Evolutionary conservation across 2,329 filamentous ascomycete species (phyloP).

Genomic region (Colletotrichum sp.): DNA sequence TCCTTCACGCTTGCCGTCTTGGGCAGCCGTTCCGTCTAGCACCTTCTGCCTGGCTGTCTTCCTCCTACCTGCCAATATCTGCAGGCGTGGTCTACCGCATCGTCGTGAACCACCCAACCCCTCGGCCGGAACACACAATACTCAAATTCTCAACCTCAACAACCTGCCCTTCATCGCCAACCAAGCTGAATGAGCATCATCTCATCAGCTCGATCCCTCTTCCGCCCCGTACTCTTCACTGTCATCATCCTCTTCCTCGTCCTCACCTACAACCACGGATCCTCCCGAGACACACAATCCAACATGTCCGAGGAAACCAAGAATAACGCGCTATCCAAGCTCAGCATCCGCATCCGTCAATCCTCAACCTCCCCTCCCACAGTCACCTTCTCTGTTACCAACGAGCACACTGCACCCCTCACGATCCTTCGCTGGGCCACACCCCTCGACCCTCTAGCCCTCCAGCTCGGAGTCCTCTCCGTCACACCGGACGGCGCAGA

Average conservation of each 20-base stretch:
- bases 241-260: conserved; percentile 1
- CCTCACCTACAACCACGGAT: background rate
- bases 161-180: background rate
- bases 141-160: background rate
- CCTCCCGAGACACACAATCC: background rate
- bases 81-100: background rate
- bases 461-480: conserved; percentile 44
- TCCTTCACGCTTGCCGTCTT: background rate
- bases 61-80: background rate
- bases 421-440: conserved; percentile 48
- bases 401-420: conserved; percentile 39
- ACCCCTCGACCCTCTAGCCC: conserved; percentile 46
- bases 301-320: background rate
- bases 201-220: background rate
- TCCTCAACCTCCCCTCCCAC: conserved; percentile 36
- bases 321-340: conserved; percentile 17
- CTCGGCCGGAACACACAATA: background rate
- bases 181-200: background rate
- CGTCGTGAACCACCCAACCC: background rate
- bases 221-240: conserved; percentile 1
- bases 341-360: conserved; percentile 38
- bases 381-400: conserved; percentile 42
- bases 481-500: conserved; percentile 39
- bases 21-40: background rate
- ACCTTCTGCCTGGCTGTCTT: background rate